These are phyloP conservation scores for Aspergillus sp. DNA, from an alignment of 2,329 filamentous ascomycete species.

Conservation along the genomic window DNA sequence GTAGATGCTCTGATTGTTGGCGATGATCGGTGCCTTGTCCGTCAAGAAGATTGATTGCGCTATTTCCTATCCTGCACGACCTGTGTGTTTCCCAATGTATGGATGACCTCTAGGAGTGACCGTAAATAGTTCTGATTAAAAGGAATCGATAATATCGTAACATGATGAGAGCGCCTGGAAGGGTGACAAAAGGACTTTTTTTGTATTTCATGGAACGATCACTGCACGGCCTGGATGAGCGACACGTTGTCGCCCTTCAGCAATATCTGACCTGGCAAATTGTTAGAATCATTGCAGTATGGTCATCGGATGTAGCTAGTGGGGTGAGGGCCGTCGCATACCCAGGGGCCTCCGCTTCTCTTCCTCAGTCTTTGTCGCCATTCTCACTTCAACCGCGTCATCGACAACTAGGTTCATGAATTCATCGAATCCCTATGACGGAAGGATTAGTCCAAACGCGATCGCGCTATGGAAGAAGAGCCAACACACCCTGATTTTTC, in stretches of 20 bases:
- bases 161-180: conserved; percentile 5
- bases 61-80: conserved; percentile 5
- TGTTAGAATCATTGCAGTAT: neutral
- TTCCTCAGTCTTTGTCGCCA: conserved; percentile 75
- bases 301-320: neutral
- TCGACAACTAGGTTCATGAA: conserved; percentile 99
- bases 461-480: neutral
- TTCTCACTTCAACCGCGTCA: conserved; percentile 87
- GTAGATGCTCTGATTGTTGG: conserved; percentile 76
- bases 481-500: conserved; percentile 77
- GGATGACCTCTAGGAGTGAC: neutral
- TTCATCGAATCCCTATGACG: conserved; percentile 86
- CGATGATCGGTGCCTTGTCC: conserved; percentile 57
- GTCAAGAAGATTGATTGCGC: conserved; percentile 25
- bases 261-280: conserved; percentile 68
- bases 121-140: neutral
- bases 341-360: conserved; percentile 77
- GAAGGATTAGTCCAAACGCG: neutral
- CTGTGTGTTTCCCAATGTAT: neutral
- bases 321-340: conserved; percentile 42
- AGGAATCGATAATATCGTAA: conserved; percentile 6
- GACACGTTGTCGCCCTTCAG: conserved; percentile 88
- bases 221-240: conserved; percentile 62
- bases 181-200: conserved; percentile 9
- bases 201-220: conserved; percentile 9